Evolutionary conservation across 106 monocot genomes (phyloP), one percentile per base, ranked within the genome.

Genomic region (Dioscorea alata): DNA sequence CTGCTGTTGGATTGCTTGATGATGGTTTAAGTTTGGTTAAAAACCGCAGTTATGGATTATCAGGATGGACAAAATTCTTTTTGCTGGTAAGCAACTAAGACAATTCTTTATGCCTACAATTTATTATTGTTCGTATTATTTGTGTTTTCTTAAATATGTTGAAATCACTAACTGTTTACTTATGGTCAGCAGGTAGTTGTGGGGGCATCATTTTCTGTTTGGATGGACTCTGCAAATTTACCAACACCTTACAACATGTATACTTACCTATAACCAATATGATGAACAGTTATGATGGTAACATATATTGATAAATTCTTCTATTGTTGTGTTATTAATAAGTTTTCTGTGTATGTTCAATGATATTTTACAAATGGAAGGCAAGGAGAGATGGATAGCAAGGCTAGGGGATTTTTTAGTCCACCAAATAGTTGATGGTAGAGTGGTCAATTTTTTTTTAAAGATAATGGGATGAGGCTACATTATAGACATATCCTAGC

Each of bases 181-280:
- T 66, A 2, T 56, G 54, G 60, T 66, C 76, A 13, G 70, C 92
- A 97, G 96, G 82, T 82, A 20, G 75, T 66, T 74, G 88, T 62
- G 65, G 89, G 84, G 25, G 52, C 67, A 57, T 86, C 68, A 62
- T 97, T 97, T 79, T 97, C 86, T 19, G 61, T 79, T 76, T 97
- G 96, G 96, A 66, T 97, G 67, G 72, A 79, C 25, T 73, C 82
- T 32, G 59, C 86, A 73, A 66, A 84, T 63, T 79, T 88, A 56
- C 79, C 82, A 61, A 84, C 96, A 60, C 84, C 92, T 50, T 97
- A 97, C 79, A 86, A 51, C 86, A 92, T 84, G 91, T 97, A 97
- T 81, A 78, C 28, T 70, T 86, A 73, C 79, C 79, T 64, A 24
- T 65, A 59, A 73, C 67, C 67, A 66, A 75, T 82, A 67, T 62